These are phyloP conservation scores for Podila verticillata DNA, from an alignment of 192 early-diverging fungal species.

Conservation along the genomic window DNA sequence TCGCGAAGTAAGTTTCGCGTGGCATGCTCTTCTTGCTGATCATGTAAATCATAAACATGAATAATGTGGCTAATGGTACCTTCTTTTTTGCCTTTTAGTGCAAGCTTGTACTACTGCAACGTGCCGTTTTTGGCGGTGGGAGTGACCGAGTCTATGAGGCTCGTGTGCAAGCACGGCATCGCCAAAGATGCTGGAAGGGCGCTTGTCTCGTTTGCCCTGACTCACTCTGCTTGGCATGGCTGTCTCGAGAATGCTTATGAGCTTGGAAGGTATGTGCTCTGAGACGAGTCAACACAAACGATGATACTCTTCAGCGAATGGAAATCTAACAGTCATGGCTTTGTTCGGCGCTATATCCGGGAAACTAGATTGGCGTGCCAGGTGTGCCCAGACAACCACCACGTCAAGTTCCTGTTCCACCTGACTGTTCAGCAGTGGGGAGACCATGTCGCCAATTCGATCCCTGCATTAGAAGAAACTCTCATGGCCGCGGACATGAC, in stretches of 20 bases:
- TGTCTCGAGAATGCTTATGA: constrained; percentile 44
- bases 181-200: constrained; percentile 38
- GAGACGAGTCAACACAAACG: not conserved
- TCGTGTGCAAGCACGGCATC: constrained; percentile 33
- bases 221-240: constrained; percentile 43
- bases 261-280: constrained; percentile 27
- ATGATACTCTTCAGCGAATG: not conserved
- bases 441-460: constrained; percentile 42
- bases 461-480: constrained; percentile 37
- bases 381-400: constrained; percentile 24
- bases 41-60: not conserved
- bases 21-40: not conserved
- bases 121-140: constrained; percentile 42
- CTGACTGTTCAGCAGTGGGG: constrained; percentile 49
- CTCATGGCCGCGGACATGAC: constrained; percentile 22
- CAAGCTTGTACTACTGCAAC: constrained; percentile 37
- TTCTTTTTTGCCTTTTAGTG: constrained; percentile 7
- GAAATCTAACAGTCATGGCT: not conserved
- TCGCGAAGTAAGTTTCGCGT: constrained; percentile 15
- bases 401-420: constrained; percentile 42
- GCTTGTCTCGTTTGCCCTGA: constrained; percentile 32
- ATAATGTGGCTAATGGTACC: not conserved
- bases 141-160: constrained; percentile 21
- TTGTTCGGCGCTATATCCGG: not conserved
- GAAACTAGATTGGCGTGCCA: constrained; percentile 22